A percentile compares a stretch with the other conserved stretches of the same genome.
These are phyloP conservation scores for Periconia sp. DNA, from an alignment of 2,329 filamentous ascomycete species.

Conservation along the genomic window DNA sequence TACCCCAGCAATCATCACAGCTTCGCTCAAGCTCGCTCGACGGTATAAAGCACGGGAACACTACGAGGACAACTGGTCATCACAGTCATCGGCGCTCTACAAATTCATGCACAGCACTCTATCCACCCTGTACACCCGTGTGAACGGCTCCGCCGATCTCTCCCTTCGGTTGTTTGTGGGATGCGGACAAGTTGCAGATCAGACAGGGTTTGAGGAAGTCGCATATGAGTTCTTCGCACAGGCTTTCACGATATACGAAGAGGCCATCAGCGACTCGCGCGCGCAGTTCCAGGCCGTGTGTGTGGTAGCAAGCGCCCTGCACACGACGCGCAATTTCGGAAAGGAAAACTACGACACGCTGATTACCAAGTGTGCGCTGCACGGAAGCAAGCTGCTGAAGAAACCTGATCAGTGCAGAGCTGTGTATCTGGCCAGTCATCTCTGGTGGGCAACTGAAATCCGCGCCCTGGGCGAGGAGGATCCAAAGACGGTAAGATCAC, in stretches of 20 bases:
- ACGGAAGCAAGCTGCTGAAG: conserved; percentile 93
- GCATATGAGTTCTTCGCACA: conserved; percentile 98
- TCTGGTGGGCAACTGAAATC: conserved; percentile 96
- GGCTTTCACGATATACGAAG: conserved; percentile 97
- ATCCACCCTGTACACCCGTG: conserved; percentile 83
- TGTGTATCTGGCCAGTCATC: conserved; percentile 91
- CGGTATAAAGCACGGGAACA: conserved; percentile 90
- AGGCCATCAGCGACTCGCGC: conserved; percentile 91
- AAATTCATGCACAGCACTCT: conserved; percentile 93
- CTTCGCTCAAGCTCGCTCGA: conserved; percentile 84
- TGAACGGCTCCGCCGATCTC: conserved; percentile 84
- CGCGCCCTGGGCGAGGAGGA: conserved; percentile 77
- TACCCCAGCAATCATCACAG: conserved; percentile 86
- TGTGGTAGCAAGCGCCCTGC: conserved; percentile 84
- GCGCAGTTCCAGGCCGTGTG: conserved; percentile 98
- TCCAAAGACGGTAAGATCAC: conserved; percentile 67
- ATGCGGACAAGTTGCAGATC: conserved; percentile 89
- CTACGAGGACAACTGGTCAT: conserved; percentile 73
- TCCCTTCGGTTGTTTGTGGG: conserved; percentile 86
- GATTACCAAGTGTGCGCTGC: conserved; percentile 95
- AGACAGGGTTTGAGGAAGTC: conserved; percentile 90
- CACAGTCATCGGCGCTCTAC: conserved; percentile 78
- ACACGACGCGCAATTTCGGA: conserved; percentile 85
- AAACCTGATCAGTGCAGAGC: conserved; percentile 98
- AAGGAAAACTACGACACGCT: conserved; percentile 98